phyloP scores from a whole-genome alignment of 2,329 filamentous ascomycete genomes.

The Fusarium xyrophilum region DNA sequence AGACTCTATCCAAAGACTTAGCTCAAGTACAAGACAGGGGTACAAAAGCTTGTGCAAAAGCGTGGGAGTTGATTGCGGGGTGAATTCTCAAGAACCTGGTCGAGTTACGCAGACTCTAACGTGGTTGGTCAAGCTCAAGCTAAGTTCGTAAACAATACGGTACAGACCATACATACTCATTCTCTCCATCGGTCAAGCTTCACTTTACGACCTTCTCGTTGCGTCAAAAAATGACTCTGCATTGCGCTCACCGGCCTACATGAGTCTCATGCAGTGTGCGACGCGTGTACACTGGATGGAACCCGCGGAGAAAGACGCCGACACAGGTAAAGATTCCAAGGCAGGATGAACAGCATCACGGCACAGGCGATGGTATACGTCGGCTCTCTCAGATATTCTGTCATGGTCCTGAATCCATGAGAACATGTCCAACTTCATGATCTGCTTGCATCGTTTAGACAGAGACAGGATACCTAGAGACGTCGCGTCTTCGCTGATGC shows the following conservation, averaged over 20 bases:
- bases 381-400: fast-evolving
- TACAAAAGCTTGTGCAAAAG: neutral
- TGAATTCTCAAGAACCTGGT: neutral
- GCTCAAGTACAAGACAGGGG: neutral
- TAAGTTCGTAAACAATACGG: neutral
- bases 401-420: neutral
- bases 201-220: neutral
- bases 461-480: too few species aligned
- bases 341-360: fast-evolving
- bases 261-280: too few species aligned
- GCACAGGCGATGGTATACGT: neutral
- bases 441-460: too few species aligned
- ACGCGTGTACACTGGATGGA: fast-evolving
- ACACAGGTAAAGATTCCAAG: neutral
- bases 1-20: neutral
- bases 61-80: neutral
- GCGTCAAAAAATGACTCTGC: neutral
- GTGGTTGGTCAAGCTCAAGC: neutral
- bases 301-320: neutral
- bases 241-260: neutral
- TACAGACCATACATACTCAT: neutral
- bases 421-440: neutral
- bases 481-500: neutral
- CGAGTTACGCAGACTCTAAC: neutral
- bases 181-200: neutral